A percentile compares a stretch with the other conserved stretches of the same genome.
Evolutionary conservation across 1,139 yeast genomes (phyloP).

Genomic region (Debaryomycetaceae sp.): DNA sequence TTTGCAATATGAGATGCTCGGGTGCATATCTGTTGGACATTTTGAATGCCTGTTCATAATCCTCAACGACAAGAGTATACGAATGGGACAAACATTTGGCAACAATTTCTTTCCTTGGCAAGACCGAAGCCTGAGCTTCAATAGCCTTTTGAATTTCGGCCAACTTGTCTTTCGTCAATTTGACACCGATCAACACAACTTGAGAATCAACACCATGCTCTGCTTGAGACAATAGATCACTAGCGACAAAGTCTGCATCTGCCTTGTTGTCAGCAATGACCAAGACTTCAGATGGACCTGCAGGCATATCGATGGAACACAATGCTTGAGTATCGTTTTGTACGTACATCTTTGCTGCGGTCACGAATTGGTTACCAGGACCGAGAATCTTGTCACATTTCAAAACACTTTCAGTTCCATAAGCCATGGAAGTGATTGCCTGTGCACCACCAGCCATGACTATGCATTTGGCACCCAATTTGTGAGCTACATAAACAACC

Average conservation of each 20-base stretch:
- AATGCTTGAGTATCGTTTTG: constrained; percentile 93
- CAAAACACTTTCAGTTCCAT: constrained; percentile 88
- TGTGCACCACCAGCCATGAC: constrained; percentile 99
- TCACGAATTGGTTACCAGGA: constrained; percentile 98
- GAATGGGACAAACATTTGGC: constrained; percentile 92
- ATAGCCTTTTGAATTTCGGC: constrained; percentile 75
- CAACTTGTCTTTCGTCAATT: constrained; percentile 56
- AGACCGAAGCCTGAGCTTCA: constrained; percentile 73
- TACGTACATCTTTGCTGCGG: constrained; percentile 98
- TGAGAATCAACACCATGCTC: constrained; percentile 99
- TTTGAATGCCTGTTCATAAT: constrained; percentile 28
- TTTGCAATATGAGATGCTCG: constrained; percentile 91
- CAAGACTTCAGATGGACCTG: constrained; percentile 97
- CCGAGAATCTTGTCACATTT: constrained; percentile 97
- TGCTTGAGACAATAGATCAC: constrained; percentile 94
- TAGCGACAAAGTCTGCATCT: constrained; percentile 93
- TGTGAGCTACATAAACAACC: constrained; percentile 95
- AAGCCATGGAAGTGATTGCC: constrained; percentile 98
- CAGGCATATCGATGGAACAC: constrained; percentile 98
- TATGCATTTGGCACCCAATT: constrained; percentile 85
- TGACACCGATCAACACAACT: constrained; percentile 85
- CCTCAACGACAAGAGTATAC: constrained; percentile 47
- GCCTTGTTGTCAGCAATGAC: constrained; percentile 86
- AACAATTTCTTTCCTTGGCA: constrained; percentile 92
- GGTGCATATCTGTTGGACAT: constrained; percentile 93